Base-by-base conservation (phyloP, 2,329 filamentous ascomycete genomes). In the Colletotrichum sp. region DNA sequence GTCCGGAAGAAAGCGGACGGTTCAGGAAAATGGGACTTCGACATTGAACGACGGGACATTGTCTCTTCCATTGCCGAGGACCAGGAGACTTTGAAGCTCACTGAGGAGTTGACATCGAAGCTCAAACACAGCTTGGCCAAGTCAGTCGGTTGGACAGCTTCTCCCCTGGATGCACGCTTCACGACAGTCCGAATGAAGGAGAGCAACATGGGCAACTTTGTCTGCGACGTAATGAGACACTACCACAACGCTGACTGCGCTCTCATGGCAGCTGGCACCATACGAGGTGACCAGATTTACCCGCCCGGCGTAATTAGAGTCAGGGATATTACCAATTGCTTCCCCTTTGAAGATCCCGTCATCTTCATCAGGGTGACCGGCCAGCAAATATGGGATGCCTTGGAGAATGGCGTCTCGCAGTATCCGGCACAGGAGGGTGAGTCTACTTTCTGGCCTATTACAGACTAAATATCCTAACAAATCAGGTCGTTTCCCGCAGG, bases 331-430 rank as follows among this genome's bases (percentile, higher is more conserved):
- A 91, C 96, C 73, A 94, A 94, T 67, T 98, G 95, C 81, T 98
- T 98, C 79, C 96, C 96, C 0, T 98, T 98, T 79, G 96, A 98
- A 82, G 96, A 98, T 78, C 95, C 96, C 0, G 94, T 96, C 2
- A 93, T 98, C 0, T 91, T 98, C 6, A 87, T 98, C 75, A 91
- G 90, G 39, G 89, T 95, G 6, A 92, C 87, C 0, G 96, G 96
- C 0, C 88, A 91, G 79, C 94, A 93, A 2, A 91, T 98, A 36
- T 88, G 93, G 80, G 93, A 92, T n/a, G 96, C 96, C 0, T 84
- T 98, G 3, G 96, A 98, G 83, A 98, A 98, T 79, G 92, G 93
- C 1, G 93, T 98, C 1, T 93, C 92, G 57, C 90, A 92, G 79
- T 94, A 97, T 77, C 96, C 96, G 1, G 95, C 96, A 0, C 88